Conservation (phyloP, 768 basidiomycete species). For the Thelephora ganbajun region DNA sequence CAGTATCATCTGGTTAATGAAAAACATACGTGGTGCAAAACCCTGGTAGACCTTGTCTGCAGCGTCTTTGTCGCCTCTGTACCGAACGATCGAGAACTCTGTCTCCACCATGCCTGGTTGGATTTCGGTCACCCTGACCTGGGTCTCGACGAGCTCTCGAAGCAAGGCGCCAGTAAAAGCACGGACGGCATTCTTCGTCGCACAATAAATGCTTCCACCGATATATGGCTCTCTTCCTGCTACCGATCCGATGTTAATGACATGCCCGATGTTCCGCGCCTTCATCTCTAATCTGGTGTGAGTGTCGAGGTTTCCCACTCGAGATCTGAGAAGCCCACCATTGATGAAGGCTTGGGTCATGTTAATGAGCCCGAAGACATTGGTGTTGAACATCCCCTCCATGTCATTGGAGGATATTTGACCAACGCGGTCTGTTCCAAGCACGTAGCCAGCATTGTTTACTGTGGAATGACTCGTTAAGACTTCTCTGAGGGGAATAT, state of each 20-base stretch:
- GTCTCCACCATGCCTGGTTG: slow-evolving; percentile 94
- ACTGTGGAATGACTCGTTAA: slow-evolving; percentile 24
- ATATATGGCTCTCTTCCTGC: slow-evolving; percentile 65
- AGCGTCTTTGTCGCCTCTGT: slow-evolving; percentile 65
- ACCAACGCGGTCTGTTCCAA: slow-evolving; percentile 79
- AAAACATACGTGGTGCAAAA: slow-evolving; percentile 63
- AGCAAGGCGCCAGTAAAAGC: slow-evolving; percentile 77
- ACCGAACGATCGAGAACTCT: slow-evolving; percentile 86
- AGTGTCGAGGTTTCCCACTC: not conserved
- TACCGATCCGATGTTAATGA: slow-evolving; percentile 93
- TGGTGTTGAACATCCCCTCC: slow-evolving; percentile 39
- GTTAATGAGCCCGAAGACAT: slow-evolving; percentile 74
- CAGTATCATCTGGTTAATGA: slow-evolving; percentile 1
- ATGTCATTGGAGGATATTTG: slow-evolving; percentile 64
- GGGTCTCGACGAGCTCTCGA: slow-evolving; percentile 83
- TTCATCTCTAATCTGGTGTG: slow-evolving; percentile 12
- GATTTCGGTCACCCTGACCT: slow-evolving; percentile 88
- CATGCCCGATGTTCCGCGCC: slow-evolving; percentile 49
- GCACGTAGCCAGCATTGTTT: slow-evolving; percentile 83
- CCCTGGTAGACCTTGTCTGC: slow-evolving; percentile 91
- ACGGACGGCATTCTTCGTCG: slow-evolving; percentile 76
- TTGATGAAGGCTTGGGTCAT: slow-evolving; percentile 52
- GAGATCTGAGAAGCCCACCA: slow-evolving; percentile 11
- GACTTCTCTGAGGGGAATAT: not conserved
- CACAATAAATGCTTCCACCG: slow-evolving; percentile 87